phyloP scores from a whole-genome alignment of 2,329 filamentous ascomycete species.

The Alternaria brassicicola region DNA sequence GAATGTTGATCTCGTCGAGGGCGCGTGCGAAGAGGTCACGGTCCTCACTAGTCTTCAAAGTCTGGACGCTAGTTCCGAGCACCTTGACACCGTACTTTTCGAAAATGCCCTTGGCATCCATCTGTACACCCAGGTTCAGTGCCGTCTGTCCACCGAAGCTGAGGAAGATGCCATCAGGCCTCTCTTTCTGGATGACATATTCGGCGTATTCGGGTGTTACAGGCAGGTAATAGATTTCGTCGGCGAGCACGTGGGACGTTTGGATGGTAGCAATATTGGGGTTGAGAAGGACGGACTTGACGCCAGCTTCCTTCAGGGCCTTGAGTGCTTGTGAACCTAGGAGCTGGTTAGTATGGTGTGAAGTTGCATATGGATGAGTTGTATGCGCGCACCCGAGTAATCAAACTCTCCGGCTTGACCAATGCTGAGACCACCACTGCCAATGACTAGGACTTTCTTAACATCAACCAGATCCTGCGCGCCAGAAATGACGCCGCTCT shows the following conservation, averaged over 20 bases:
- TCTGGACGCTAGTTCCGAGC: conserved; percentile 91
- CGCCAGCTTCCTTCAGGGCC: conserved; percentile 92
- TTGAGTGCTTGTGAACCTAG: conserved; percentile 93
- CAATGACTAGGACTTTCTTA: conserved; percentile 97
- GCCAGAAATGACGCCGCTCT: conserved; percentile 83
- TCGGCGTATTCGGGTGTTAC: conserved; percentile 97
- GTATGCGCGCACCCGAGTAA: conserved; percentile 77
- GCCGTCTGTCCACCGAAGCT: conserved; percentile 98
- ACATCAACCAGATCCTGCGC: conserved; percentile 80
- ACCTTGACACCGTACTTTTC: conserved; percentile 96
- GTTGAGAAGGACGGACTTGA: conserved; percentile 91
- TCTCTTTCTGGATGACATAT: conserved; percentile 95
- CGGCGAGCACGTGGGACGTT: conserved; percentile 92
- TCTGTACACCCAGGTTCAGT: conserved; percentile 94
- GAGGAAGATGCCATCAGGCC: conserved; percentile 95
- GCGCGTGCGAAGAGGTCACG: conserved; percentile 95
- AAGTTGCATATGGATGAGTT: background rate
- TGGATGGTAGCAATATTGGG: conserved; percentile 99
- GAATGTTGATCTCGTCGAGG: conserved; percentile 95
- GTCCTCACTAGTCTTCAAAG: conserved; percentile 92
- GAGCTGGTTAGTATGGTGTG: conserved; percentile 20
- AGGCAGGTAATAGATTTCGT: conserved; percentile 97
- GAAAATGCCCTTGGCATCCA: conserved; percentile 94
- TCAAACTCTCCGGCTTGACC: conserved; percentile 98
- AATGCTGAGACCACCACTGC: conserved; percentile 92